phyloP scores from a whole-genome alignment of 345 rosid genomes.

The Melaleuca quinquenervia region DNA sequence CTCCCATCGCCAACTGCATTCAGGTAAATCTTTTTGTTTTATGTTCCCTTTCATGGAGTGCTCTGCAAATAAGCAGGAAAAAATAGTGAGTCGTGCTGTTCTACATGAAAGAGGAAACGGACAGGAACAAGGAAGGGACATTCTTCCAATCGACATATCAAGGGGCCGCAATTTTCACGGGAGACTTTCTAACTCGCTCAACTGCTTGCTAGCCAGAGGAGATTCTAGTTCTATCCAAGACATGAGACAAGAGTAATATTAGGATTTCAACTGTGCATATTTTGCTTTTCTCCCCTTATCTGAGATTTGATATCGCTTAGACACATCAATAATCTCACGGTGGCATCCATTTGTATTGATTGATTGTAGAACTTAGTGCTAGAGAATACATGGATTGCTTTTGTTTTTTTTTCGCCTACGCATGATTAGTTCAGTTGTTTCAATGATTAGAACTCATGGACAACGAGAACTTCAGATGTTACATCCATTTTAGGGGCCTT shows the following conservation, averaged over 20 bases:
- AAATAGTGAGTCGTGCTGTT: background rate
- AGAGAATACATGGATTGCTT: background rate
- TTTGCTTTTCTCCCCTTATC: background rate
- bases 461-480: background rate
- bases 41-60: constrained; percentile 76
- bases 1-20: constrained; percentile 52
- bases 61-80: constrained; percentile 31
- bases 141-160: background rate
- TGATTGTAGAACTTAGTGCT: background rate
- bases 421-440: background rate
- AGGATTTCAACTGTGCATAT: background rate
- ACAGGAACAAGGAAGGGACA: background rate
- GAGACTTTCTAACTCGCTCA: background rate
- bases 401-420: background rate
- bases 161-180: background rate
- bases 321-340: background rate
- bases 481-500: constrained; percentile 24
- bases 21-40: constrained; percentile 51
- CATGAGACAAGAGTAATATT: background rate
- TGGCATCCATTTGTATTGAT: background rate
- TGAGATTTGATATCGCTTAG: background rate
- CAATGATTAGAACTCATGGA: background rate
- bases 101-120: background rate
- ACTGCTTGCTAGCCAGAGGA: background rate
- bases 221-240: accelerated